Conservation (phyloP, 306 rosid species). For the apple (Malus domestica) region ASM211411v1 NC_041805.1:21840501-21841000, state of each 20-base stretch:
- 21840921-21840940: slow-evolving; percentile 22
- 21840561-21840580: slow-evolving; percentile 84
- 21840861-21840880: slow-evolving; percentile 1
- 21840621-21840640: slow-evolving; percentile 76
- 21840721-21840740: slow-evolving; percentile 35
- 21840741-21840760: slow-evolving; percentile 35
- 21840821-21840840: slow-evolving; percentile 40
- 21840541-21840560: slow-evolving; percentile 78
- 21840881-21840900: slow-evolving; percentile 15
- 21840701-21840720: slow-evolving; percentile 65
- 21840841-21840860: slow-evolving; percentile 18
- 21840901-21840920: slow-evolving; percentile 4
- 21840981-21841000: background rate
- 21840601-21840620: slow-evolving; percentile 27
- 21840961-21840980: slow-evolving; percentile 38
- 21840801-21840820: slow-evolving; percentile 69
- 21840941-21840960: slow-evolving; percentile 25
- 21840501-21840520: slow-evolving; percentile 41
- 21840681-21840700: slow-evolving; percentile 42
- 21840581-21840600: slow-evolving; percentile 46
- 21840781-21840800: slow-evolving; percentile 81
- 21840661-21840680: slow-evolving; percentile 39
- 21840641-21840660: slow-evolving; percentile 40
- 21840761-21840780: slow-evolving; percentile 72
- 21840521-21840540: slow-evolving; percentile 66